Base-by-base conservation (phyloP, 1,284 basidiomycete genomes). In the Austroboletus novae-zelandiae region DNA sequence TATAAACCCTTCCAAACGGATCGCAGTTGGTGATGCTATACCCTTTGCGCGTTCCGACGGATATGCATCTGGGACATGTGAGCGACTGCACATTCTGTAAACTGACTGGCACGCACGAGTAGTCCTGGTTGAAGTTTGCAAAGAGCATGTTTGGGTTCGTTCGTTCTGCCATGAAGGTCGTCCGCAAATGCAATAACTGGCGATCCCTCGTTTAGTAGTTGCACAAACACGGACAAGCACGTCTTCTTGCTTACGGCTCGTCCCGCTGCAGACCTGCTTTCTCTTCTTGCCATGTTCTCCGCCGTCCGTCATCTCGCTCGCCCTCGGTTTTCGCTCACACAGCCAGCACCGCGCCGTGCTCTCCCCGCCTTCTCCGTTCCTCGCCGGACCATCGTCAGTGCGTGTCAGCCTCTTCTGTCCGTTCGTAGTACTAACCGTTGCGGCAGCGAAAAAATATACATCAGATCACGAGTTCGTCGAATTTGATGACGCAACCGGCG, bases 21-120 rank as follows among this genome's bases (percentile, higher is more conserved):
- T 99, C 96, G 68, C 94, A 98, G 68, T 98, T 98, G 45, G 93
- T 91, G 68, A 99, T 98, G 59, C 88, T 91, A 69, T 98, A 99
- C 4, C 97, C 97, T 70, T 91, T 93, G 61, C 90, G 84, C 44
- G 96, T 97, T 1, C 97, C 97, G 9, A 98, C 90, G 2, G 94
- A 93, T 54, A 98, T 83, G 68, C 95, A 98, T 60, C 89, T 91
- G 44, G n/a, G 32, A 48, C n/a, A 13, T 17, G 31, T 50, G 1
- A 55, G 44, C 34, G 37, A 43, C 29, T 6, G 34, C 9, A 14
- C 9, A 11, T 9, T 37, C 13, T 50, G n/a, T 17, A 36, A n/a
- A 15, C 20, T 40, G 8, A 11, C 15, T 0, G 3, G 9, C 20
- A 73, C 84, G 51, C 68, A 91, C 84, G 87, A 89, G 65, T 89